Evolutionary conservation across 163 green algal species (phyloP).

Genomic region (Chlamydomonas reinhardtii): DNA sequence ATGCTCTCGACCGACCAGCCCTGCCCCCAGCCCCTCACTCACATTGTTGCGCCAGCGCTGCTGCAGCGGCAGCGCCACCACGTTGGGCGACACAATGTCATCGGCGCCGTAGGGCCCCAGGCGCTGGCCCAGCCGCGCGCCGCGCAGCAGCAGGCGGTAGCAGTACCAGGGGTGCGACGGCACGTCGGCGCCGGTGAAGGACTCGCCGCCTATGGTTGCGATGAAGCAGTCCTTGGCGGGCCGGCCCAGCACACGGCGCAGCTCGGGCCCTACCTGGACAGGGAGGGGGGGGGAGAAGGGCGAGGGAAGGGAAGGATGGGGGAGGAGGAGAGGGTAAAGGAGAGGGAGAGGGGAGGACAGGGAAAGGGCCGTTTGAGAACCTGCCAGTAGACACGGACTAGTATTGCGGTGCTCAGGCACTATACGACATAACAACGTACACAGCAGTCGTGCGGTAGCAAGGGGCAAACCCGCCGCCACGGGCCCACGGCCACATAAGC

Average conservation of each 20-base stretch:
- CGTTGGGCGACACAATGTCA: slow-evolving; percentile 36
- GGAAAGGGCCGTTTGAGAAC: too few species aligned
- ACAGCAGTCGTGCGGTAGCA: too few species aligned
- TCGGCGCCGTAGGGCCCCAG: slow-evolving; percentile 23
- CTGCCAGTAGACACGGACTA: too few species aligned
- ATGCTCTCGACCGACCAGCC: too few species aligned
- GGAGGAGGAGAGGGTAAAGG: background rate
- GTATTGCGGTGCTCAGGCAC: too few species aligned
- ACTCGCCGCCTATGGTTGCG: background rate
- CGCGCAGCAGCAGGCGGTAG: slow-evolving; percentile 1
- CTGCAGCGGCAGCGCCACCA: slow-evolving; percentile 18
- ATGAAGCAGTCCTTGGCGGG: slow-evolving; percentile 13
- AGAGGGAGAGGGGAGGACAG: too few species aligned
- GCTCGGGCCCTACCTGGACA: slow-evolving; percentile 6
- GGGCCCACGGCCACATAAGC: too few species aligned
- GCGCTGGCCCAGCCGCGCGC: background rate
- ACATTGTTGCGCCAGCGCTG: slow-evolving; percentile 37
- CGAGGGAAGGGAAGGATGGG: too few species aligned
- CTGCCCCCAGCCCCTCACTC: background rate
- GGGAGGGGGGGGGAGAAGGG: too few species aligned
- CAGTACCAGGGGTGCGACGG: slow-evolving; percentile 19
- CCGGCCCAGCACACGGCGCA: background rate
- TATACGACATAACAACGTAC: too few species aligned
- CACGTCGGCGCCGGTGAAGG: slow-evolving; percentile 1
- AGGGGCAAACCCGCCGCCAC: too few species aligned